phyloP scores from a whole-genome alignment of 176 grass and related monocot species.

The Aegilops sharonensis region DNA sequence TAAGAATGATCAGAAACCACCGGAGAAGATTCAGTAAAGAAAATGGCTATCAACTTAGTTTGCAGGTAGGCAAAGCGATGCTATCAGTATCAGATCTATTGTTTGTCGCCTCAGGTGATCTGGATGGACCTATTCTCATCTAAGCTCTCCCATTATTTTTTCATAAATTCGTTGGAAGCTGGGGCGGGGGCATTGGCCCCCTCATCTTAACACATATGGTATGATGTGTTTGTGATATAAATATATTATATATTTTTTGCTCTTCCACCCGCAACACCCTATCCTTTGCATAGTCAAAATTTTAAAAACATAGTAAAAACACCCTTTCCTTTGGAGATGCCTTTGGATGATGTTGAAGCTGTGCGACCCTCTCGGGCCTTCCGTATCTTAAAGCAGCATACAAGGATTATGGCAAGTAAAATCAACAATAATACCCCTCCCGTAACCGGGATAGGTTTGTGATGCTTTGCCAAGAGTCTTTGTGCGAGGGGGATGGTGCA shows the following conservation, averaged over 20 bases:
- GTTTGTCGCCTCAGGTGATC: no score
- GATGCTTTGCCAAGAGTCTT: constrained; percentile 35
- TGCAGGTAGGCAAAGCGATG: background rate
- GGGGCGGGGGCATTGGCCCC: no score
- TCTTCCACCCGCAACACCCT: constrained; percentile 58
- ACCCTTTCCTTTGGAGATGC: constrained; percentile 36
- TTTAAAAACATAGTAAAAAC: background rate
- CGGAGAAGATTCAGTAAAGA: constrained; percentile 2
- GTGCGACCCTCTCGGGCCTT: background rate
- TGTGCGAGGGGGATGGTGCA: constrained; percentile 29
- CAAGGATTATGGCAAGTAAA: background rate
- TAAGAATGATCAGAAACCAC: constrained; percentile 33
- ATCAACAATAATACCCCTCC: constrained; percentile 54
- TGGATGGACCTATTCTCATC: no score
- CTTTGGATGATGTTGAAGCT: constrained; percentile 56
- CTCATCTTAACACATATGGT: no score
- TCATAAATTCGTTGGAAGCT: no score
- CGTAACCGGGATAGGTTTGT: constrained; percentile 46
- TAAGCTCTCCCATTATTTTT: no score
- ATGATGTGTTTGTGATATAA: no score
- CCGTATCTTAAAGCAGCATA: constrained; percentile 42
- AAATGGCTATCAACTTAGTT: background rate
- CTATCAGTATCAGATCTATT: no score
- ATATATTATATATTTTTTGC: constrained; percentile 33
- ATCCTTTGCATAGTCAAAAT: background rate